Evolutionary conservation across 2,329 filamentous ascomycete genomes (phyloP), one percentile per base, ranked within the genome.

Genomic region (Phialophora tarda): DNA sequence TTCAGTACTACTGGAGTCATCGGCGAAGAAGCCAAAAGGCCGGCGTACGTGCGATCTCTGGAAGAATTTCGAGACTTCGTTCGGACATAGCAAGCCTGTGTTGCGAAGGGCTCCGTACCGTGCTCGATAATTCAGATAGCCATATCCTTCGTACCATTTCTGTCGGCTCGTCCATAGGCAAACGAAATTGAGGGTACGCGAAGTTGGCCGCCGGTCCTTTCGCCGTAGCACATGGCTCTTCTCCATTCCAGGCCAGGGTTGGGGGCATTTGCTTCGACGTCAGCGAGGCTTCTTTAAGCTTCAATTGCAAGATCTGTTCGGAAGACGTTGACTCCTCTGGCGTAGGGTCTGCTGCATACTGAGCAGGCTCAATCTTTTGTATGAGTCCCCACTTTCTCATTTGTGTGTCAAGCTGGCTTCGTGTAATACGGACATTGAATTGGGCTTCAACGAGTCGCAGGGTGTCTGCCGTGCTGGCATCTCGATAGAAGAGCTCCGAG

Each of bases 401-500:
- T 47, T 56, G 57, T 10, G 34, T 6, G 10, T 61, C n/a, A 21
- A 65, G 57, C 50, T 65, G 63, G 50, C 24, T 28, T 26, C 34
- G 34, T 7, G 63, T 60, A 12, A 60, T 14, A 1, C 21, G 51
- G 14, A 61, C n/a, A n/a, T 50, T 21, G 11, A 12, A 26, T 0
- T 26, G 10, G 17, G 34, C 11, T 8, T 48, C 5, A 11, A 65
- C 12, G 17, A 26, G 21, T 12, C 54, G 59, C 21, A 69, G 57
- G 23, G 65, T 67, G n/a, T 62, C 61, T 17, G 47, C 32, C 21
- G 26, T 24, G 4, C 48, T 59, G 21, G 53, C 30, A n/a, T 57
- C 63, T 7, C 50, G 54, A 26, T 59, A 28, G 47, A 59, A 59
- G 8, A 64, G 38, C 17, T 51, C 54, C 34, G 53, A 41, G 3